Evolutionary conservation across 1,139 yeast species (phyloP), one percentile per base, ranked within the genome.

Genomic region (Groenewaldozyma sp.): DNA sequence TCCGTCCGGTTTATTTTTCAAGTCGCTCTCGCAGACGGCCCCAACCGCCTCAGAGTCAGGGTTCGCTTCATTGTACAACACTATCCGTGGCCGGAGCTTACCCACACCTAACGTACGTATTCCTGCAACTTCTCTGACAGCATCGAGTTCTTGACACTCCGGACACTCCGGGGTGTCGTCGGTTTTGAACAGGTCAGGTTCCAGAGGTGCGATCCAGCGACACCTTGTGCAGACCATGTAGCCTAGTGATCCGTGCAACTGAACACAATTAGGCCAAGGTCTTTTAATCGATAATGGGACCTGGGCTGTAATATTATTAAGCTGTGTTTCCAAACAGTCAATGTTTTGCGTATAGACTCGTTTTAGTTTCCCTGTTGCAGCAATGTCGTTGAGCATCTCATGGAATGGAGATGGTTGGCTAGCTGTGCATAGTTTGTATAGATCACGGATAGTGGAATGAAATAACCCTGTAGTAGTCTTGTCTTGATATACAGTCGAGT

Each of bases 31-130:
- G 4, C 87, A 71, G 1, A 88, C 80, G 41, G 74, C 73, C 1
- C 94, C 87, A 39, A 86, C 75, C 3, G 78, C 71, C 45, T 86
- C 95, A 35, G 88, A 80, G 55, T 84, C 94, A 1, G 94, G 94
- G 54, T 86, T 94, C 50, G 77, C 72, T 56, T 86, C 95, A 44
- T 91, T 91, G 56, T 86, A 86, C 32, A 86, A 64, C 1, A 86
- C 94, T 37, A 86, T 81, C 48, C 84, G 73, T 1, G 95, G 95
- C 43, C 95, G 67, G 37, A 86, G 62, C 38, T 78, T 65, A 1
- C 95, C 95, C 19, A 79, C 67, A 0, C 93, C 87, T 32, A 82
- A 83, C 3, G 75, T 54, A 47, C 95, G 65, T 55, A 82, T 77
- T 1, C 95, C 95, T 0, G 74, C 75, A 11, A 74, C 52, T 16